A percentile compares a stretch with the other conserved stretches of the same genome.
Conservation (phyloP, 2,329 filamentous ascomycete genomes). For the Elsinoe batatas region DNA sequence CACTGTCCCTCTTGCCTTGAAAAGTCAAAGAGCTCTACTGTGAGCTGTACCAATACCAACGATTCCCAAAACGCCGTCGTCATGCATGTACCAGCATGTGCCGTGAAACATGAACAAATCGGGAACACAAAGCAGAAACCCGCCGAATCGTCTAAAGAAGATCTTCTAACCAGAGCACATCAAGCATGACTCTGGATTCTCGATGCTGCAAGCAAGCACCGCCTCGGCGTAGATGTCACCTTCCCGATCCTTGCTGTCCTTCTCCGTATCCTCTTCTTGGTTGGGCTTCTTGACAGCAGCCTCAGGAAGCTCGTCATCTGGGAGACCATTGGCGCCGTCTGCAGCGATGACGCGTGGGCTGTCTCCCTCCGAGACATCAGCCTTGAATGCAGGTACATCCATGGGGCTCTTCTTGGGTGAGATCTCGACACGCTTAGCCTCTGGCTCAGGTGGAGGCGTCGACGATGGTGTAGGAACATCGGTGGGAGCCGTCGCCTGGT, state of each 20-base stretch:
- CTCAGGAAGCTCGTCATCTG: conserved; percentile 56
- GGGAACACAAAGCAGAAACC: not conserved
- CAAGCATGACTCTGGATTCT: conserved; percentile 86
- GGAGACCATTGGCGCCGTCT: conserved; percentile 48
- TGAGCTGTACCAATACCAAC: not conserved
- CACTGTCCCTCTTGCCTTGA: not conserved
- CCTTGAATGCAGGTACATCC: conserved; percentile 61
- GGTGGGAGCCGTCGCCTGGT: conserved; percentile 38
- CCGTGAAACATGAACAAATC: conserved; percentile 1
- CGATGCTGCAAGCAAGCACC: conserved; percentile 87
- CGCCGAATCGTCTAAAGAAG: not conserved
- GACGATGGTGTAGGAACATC: conserved; percentile 60
- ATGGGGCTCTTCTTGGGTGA: conserved; percentile 45
- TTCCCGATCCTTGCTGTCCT: conserved; percentile 65
- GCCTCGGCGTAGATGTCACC: conserved; percentile 93
- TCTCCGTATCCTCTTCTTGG: conserved; percentile 65
- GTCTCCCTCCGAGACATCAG: conserved; percentile 65
- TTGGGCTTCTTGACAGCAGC: conserved; percentile 36
- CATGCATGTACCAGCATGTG: conserved; percentile 10
- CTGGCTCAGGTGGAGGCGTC: conserved; percentile 51
- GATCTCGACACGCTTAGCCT: conserved; percentile 28
- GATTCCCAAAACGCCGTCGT: conserved; percentile 1
- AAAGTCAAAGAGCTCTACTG: not conserved
- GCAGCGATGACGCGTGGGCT: conserved; percentile 69
- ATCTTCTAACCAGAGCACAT: conserved; percentile 83